Evolutionary conservation across 495 filamentous ascomycete genomes (phyloP).

Genomic region (Penicillium lividum): DNA sequence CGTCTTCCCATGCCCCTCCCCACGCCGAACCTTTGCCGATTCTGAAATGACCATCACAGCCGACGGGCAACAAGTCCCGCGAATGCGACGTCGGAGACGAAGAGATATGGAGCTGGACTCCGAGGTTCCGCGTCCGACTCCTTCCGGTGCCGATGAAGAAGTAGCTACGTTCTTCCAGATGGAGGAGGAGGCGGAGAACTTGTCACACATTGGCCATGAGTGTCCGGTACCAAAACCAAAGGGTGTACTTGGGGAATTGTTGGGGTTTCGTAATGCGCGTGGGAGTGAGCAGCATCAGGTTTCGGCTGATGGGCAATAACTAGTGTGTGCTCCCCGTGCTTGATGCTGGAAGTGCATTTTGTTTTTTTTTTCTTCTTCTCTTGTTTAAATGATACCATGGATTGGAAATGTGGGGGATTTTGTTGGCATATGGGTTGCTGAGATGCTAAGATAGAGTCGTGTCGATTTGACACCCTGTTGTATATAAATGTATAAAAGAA

Average conservation of each 20-base stretch:
- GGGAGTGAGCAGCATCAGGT: constrained; percentile 16
- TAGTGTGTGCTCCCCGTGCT: constrained; percentile 5
- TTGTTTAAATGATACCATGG: constrained; percentile 36
- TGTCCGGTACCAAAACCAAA: constrained; percentile 86
- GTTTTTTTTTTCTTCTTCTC: constrained; percentile 19
- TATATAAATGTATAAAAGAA: constrained; percentile 3
- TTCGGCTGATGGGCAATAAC: constrained; percentile 17
- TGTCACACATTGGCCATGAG: constrained; percentile 42
- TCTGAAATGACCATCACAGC: constrained; percentile 57
- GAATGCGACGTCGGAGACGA: constrained; percentile 34
- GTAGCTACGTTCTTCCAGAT: constrained; percentile 47
- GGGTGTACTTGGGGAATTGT: constrained; percentile 69
- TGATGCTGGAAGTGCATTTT: constrained; percentile 14
- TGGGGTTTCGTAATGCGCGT: constrained; percentile 58
- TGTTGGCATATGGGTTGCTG: constrained; percentile 5
- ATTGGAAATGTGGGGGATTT: constrained; percentile 17
- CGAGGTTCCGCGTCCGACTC: constrained; percentile 22
- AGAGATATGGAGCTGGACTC: constrained; percentile 34
- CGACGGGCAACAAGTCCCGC: constrained; percentile 45
- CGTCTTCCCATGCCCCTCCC: constrained; percentile 87
- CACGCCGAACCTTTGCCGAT: constrained; percentile 71
- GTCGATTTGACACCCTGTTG: neutral
- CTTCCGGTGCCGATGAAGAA: constrained; percentile 39
- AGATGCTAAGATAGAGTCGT: neutral
- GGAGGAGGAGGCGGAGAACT: constrained; percentile 45